phyloP scores from a whole-genome alignment of 768 basidiomycete species.

The Neoboletus brunneissimus region DNA sequence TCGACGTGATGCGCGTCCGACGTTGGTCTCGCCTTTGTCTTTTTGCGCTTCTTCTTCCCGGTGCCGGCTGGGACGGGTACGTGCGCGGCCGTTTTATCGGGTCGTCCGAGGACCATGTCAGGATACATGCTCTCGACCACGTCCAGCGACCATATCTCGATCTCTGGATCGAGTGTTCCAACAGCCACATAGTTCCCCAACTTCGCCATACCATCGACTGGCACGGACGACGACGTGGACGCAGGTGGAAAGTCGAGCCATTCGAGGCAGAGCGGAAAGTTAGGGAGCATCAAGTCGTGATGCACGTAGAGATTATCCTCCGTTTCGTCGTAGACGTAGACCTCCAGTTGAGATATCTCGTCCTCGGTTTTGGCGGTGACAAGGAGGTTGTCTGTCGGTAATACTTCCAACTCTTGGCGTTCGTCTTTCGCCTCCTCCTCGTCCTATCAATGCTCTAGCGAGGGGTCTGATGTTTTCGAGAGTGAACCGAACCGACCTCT shows the following conservation, averaged over 20 bases:
- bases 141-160: constrained; percentile 98
- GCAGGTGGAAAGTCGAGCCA: constrained; percentile 96
- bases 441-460: constrained; percentile 12
- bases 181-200: constrained; percentile 93
- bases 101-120: constrained; percentile 84
- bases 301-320: constrained; percentile 93
- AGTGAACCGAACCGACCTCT: constrained; percentile 57
- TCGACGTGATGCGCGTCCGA: constrained; percentile 83
- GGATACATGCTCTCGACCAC: constrained; percentile 94
- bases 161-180: constrained; percentile 95
- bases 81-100: constrained; percentile 78
- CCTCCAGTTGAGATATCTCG: constrained; percentile 92
- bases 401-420: constrained; percentile 83
- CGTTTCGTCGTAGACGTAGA: constrained; percentile 93
- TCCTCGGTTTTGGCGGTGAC: constrained; percentile 94
- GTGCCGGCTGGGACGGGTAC: constrained; percentile 79
- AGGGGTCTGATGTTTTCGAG: neutral
- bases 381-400: constrained; percentile 89
- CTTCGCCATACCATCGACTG: constrained; percentile 30
- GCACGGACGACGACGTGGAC: constrained; percentile 39
- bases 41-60: constrained; percentile 95
- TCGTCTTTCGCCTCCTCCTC: constrained; percentile 65
- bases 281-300: constrained; percentile 96
- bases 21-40: constrained; percentile 61
- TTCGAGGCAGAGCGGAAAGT: constrained; percentile 97